These are phyloP conservation scores for Cryptococcus sp. DNA, from an alignment of 1,284 basidiomycete genomes.

Conservation along the genomic window DNA sequence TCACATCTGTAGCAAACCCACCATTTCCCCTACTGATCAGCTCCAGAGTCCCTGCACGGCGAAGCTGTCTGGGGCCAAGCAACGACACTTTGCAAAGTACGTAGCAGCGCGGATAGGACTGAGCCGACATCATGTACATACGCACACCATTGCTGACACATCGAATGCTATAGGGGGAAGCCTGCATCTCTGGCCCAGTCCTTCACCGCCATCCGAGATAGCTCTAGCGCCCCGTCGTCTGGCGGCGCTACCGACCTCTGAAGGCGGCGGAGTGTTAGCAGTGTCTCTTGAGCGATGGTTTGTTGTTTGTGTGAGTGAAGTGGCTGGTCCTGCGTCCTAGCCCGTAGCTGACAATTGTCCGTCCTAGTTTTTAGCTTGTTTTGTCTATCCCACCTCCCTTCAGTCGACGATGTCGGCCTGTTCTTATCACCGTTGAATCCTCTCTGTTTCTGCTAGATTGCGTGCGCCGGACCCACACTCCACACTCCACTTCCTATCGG, in stretches of 20 bases:
- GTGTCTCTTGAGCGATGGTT: background rate
- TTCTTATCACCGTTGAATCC: no score
- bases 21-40: constrained; percentile 85
- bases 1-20: constrained; percentile 62
- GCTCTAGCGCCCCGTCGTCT: constrained; percentile 6
- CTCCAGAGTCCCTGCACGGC: constrained; percentile 86
- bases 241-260: constrained; percentile 12
- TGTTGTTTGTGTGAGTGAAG: constrained; percentile 16
- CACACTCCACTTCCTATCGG: no score
- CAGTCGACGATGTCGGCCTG: no score
- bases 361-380: background rate
- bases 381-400: constrained; percentile 1
- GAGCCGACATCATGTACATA: no score
- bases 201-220: constrained; percentile 28
- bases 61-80: constrained; percentile 81
- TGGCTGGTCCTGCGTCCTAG: no score
- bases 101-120: background rate
- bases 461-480: no score
- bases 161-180: constrained; percentile 20
- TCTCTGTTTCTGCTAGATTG: no score
- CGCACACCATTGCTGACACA: no score
- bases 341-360: background rate
- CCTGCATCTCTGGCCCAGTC: constrained; percentile 34
- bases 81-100: constrained; percentile 81
- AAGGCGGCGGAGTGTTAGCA: background rate